phyloP scores from a whole-genome alignment of 202 grass and related monocot species.

The Panicum hallii region DNA sequence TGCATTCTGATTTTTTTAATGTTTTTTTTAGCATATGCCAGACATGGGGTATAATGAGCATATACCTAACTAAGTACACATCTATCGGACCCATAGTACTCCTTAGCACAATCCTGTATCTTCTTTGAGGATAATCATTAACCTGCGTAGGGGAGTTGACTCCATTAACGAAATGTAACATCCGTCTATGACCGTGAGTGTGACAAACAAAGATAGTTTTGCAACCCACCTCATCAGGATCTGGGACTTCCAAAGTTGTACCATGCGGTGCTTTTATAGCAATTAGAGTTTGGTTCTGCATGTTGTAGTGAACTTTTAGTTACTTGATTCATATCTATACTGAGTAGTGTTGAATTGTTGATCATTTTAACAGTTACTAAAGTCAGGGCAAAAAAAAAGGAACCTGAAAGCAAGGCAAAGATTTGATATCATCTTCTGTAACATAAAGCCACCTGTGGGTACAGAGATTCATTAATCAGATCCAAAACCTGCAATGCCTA shows the following conservation, averaged over 20 bases:
- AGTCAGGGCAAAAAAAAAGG: conserved; percentile 27
- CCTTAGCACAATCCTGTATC: conserved; percentile 93
- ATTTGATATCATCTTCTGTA: conserved; percentile 91
- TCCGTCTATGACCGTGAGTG: background rate
- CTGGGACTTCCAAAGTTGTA: conserved; percentile 94
- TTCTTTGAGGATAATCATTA: conserved; percentile 78
- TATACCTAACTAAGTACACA: conserved; percentile 88
- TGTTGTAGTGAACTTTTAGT: conserved; percentile 29
- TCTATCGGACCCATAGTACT: conserved; percentile 89
- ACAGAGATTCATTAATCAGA: conserved; percentile 33
- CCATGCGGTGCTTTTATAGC: conserved; percentile 95
- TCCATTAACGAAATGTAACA: conserved; percentile 29
- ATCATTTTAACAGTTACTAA: conserved; percentile 23
- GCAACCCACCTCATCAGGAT: conserved; percentile 76
- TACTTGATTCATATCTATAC: background rate
- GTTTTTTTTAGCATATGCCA: conserved; percentile 19
- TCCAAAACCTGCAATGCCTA: conserved; percentile 15
- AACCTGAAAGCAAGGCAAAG: conserved; percentile 81
- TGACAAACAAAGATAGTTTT: conserved; percentile 35
- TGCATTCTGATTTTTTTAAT: conserved; percentile 32
- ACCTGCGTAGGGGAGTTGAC: conserved; percentile 48
- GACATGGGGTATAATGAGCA: conserved; percentile 4
- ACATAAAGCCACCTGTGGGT: conserved; percentile 78
- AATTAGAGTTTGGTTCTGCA: conserved; percentile 89
- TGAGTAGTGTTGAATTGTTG: background rate